Percentiles rank a stretch among this genome's conserved stretches.
Evolutionary conservation across 225 moss, liverwort and hornwort species (phyloP).

Genomic region (Polytrichum formosum): DNA sequence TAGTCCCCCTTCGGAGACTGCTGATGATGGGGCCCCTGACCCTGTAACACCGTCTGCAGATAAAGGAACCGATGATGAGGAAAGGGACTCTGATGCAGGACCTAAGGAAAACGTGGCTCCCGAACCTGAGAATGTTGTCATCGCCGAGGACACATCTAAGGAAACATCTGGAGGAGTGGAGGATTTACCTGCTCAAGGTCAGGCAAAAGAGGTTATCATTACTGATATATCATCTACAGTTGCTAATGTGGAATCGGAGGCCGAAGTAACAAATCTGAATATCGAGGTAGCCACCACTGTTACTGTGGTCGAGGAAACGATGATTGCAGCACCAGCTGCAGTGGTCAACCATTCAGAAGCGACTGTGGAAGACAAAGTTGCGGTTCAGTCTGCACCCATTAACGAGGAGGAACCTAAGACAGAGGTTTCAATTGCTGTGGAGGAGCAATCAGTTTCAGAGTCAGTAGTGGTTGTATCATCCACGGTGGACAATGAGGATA

Average conservation of each 20-base stretch:
- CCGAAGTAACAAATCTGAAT: neutral
- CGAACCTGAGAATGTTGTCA: conserved; percentile 17
- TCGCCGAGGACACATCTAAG: conserved; percentile 14
- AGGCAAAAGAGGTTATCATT: conserved; percentile 6
- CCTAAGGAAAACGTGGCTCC: conserved; percentile 2
- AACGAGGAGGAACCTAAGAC: conserved; percentile 6
- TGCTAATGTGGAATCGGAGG: neutral
- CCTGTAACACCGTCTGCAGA: conserved; percentile 29
- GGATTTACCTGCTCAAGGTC: conserved; percentile 5
- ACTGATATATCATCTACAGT: neutral
- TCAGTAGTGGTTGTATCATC: neutral
- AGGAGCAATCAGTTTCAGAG: conserved; percentile 11
- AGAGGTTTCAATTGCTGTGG: conserved; percentile 7
- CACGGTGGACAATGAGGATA: neutral
- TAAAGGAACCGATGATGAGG: conserved; percentile 22
- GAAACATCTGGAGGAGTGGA: conserved; percentile 24
- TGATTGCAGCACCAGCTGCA: neutral
- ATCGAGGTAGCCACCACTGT: neutral
- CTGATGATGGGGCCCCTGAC: conserved; percentile 21
- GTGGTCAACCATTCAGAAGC: neutral
- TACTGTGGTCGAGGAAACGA: neutral
- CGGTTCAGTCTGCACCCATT: conserved; percentile 4
- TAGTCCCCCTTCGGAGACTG: conserved; percentile 14
- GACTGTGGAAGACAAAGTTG: neutral
- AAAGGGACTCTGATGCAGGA: conserved; percentile 17